A percentile compares a stretch with the other conserved stretches of the same genome.
Evolutionary conservation across 441 rosid species (phyloP).

Genomic region (Euphorbia celastroides): DNA sequence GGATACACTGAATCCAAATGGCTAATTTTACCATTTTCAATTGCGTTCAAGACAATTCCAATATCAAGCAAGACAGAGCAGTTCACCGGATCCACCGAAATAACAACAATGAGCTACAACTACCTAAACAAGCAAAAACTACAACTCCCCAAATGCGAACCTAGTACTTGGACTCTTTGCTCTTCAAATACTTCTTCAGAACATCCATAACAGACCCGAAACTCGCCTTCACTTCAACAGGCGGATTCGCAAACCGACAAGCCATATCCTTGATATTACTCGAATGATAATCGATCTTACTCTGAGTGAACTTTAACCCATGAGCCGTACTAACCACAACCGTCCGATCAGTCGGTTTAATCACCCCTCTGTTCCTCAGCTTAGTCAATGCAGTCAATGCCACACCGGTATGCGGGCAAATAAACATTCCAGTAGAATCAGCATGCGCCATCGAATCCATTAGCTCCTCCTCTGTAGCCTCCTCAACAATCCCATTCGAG

Average conservation of each 20-base stretch:
- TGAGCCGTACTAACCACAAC: conserved; percentile 66
- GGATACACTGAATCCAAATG: neutral
- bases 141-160: neutral
- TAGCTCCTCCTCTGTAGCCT: conserved; percentile 52
- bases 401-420: conserved; percentile 70
- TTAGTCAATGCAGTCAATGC: conserved; percentile 53
- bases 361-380: conserved; percentile 50
- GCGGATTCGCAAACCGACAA: conserved; percentile 49
- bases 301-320: conserved; percentile 55
- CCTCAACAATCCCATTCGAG: conserved; percentile 47
- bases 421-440: conserved; percentile 52
- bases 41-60: neutral
- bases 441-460: conserved; percentile 57
- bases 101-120: conserved; percentile 11
- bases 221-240: conserved; percentile 49
- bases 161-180: conserved; percentile 23
- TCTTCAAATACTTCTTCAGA: conserved; percentile 41
- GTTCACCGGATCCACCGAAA: neutral
- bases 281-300: conserved; percentile 58
- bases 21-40: neutral
- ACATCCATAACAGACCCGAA: conserved; percentile 67
- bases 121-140: conserved; percentile 9
- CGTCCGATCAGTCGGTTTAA: conserved; percentile 40
- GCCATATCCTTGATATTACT: conserved; percentile 42
- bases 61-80: neutral